Evolutionary conservation across 1,139 yeast genomes (phyloP).

Genomic region (Geotrichum bryndzae): DNA sequence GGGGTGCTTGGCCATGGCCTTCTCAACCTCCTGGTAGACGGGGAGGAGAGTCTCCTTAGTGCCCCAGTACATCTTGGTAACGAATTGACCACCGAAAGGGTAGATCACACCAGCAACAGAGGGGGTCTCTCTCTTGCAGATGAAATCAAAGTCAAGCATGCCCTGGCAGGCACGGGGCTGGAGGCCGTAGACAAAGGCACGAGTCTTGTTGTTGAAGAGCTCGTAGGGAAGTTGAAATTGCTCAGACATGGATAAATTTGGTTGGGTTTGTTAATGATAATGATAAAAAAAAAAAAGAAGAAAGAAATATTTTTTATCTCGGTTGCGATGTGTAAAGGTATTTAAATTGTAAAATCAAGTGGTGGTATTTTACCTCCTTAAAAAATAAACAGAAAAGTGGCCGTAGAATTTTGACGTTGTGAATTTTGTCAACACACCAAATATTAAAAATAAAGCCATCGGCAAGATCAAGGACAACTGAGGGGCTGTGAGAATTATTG

Average conservation of each 20-base stretch:
- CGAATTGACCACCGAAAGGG: constrained; percentile 45
- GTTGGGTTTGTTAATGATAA: neutral
- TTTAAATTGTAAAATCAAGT: neutral
- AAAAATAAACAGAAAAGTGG: neutral
- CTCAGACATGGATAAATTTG: constrained; percentile 13
- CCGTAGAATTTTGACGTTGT: neutral
- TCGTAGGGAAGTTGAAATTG: constrained; percentile 29
- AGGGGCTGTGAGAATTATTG: neutral
- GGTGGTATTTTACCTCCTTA: neutral
- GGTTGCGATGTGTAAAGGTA: neutral
- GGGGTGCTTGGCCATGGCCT: constrained; percentile 42
- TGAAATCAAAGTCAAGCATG: constrained; percentile 45
- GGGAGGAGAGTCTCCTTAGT: constrained; percentile 44
- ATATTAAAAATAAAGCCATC: neutral
- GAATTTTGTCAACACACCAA: neutral
- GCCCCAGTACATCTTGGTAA: constrained; percentile 47
- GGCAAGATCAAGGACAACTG: neutral
- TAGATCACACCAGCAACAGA: constrained; percentile 46
- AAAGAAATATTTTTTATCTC: neutral
- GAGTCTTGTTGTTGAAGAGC: constrained; percentile 40
- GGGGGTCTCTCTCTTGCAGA: constrained; percentile 43
- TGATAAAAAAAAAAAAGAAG: neutral
- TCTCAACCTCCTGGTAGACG: constrained; percentile 41
- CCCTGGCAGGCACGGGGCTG: constrained; percentile 47
- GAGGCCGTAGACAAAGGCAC: constrained; percentile 42